Conservation (phyloP, 2,329 filamentous ascomycete species). For the Aspergillus nomiae region DNA sequence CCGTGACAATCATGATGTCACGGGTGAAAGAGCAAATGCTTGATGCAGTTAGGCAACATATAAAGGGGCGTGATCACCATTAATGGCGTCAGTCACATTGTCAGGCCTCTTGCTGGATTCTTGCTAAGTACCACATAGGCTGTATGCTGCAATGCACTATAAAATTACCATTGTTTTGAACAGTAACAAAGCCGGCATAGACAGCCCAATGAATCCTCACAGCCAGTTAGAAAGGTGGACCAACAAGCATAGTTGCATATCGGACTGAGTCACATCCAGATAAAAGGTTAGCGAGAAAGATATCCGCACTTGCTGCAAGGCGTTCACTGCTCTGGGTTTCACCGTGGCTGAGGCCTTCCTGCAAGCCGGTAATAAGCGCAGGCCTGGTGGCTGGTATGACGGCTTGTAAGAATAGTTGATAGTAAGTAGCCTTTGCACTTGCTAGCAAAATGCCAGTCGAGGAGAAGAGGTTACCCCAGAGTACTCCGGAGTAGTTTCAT, state of each 20-base stretch:
- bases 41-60: not conserved
- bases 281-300: not conserved
- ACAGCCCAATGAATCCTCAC: not conserved
- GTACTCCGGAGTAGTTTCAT: not conserved
- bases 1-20: not conserved
- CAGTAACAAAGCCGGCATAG: not conserved
- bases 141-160: constrained; percentile 6
- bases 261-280: not conserved
- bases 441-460: not conserved
- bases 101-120: not conserved
- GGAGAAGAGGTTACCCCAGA: not conserved
- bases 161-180: not conserved
- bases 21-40: not conserved
- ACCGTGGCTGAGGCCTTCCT: not conserved
- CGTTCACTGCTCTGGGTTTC: not conserved
- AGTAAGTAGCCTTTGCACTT: not conserved
- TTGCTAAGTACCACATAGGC: not conserved
- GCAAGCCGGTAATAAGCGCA: not conserved
- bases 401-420: not conserved
- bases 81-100: not conserved
- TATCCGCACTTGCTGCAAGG: not conserved
- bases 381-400: not conserved
- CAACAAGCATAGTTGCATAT: not conserved
- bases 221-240: not conserved
- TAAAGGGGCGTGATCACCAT: not conserved